Evolutionary conservation across 1,139 yeast genomes (phyloP).

Genomic region (Yamadazyma aaseri): DNA sequence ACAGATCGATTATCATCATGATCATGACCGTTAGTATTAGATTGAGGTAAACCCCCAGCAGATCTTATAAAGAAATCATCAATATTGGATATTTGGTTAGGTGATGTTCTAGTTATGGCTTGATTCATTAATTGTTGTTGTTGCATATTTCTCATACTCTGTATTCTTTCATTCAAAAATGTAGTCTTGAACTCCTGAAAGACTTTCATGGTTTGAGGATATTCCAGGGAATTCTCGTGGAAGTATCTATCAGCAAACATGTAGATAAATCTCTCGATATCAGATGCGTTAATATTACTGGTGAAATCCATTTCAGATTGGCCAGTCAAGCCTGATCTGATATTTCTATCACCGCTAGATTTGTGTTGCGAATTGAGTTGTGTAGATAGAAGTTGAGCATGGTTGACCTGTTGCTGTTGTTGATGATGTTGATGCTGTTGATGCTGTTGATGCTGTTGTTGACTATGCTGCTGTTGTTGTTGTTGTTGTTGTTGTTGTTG

Average conservation of each 20-base stretch:
- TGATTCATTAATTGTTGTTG: slow-evolving; percentile 9
- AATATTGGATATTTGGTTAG: slow-evolving; percentile 22
- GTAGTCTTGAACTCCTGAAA: slow-evolving; percentile 52
- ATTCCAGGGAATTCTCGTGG: slow-evolving; percentile 42
- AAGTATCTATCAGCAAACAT: slow-evolving; percentile 51
- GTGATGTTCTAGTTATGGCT: slow-evolving; percentile 11
- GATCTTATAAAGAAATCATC: slow-evolving; percentile 33
- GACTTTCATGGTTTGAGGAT: slow-evolving; percentile 48
- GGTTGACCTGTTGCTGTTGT: slow-evolving; percentile 5
- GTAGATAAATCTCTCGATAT: slow-evolving; percentile 48
- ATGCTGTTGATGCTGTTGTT: not conserved
- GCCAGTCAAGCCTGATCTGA: not conserved
- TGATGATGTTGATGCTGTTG: not conserved
- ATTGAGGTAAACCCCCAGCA: slow-evolving; percentile 9
- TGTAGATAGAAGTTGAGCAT: slow-evolving; percentile 1
- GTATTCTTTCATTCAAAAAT: slow-evolving; percentile 49
- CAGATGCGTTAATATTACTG: slow-evolving; percentile 32
- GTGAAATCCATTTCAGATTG: slow-evolving; percentile 7
- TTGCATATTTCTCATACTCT: slow-evolving; percentile 28
- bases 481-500: slow-evolving; percentile 11
- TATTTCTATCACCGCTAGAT: not conserved
- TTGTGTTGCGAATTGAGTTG: slow-evolving; percentile 1
- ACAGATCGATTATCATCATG: slow-evolving; percentile 7
- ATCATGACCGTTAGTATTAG: slow-evolving; percentile 5
- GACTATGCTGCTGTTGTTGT: slow-evolving; percentile 3